Conservation (phyloP, 2,329 filamentous ascomycete genomes). For the Colletotrichum tropicicola region DNA sequence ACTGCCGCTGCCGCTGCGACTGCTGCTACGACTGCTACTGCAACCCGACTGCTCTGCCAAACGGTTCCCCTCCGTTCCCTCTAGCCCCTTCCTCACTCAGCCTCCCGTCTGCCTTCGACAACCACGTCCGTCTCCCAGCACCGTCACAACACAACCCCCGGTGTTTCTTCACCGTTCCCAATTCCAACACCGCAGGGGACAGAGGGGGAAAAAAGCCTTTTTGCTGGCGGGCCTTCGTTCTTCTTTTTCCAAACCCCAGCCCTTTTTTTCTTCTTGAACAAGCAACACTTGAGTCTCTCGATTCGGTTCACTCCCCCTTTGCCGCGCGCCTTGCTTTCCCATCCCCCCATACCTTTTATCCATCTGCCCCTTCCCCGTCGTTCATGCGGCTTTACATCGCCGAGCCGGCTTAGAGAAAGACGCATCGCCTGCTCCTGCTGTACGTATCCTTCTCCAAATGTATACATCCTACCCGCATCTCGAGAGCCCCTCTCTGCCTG, state of each 20-base stretch:
- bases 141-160: slow-evolving; percentile 1
- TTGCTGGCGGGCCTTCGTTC: slow-evolving; percentile 15
- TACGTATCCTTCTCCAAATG: slow-evolving; percentile 25
- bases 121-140: background rate
- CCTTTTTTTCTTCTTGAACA: slow-evolving; percentile 5
- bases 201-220: slow-evolving; percentile 19
- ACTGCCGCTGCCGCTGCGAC: background rate
- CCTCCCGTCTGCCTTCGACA: background rate
- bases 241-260: slow-evolving; percentile 6
- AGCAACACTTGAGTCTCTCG: slow-evolving; percentile 17
- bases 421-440: slow-evolving; percentile 5
- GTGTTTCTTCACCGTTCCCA: slow-evolving; percentile 26
- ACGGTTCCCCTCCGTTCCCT: slow-evolving; percentile 7
- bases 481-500: slow-evolving; percentile 27
- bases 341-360: background rate
- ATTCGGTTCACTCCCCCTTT: background rate
- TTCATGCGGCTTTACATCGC: slow-evolving; percentile 22
- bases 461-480: slow-evolving; percentile 28
- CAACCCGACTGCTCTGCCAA: too few relatives aligned
- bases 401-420: slow-evolving; percentile 15
- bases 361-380: slow-evolving; percentile 7
- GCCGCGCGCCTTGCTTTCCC: background rate
- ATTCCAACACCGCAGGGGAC: slow-evolving; percentile 5
- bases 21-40: background rate
- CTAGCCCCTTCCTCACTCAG: background rate